Evolutionary conservation across 139 green algal genomes (phyloP).

Genomic region (Coelastrella sp.): DNA sequence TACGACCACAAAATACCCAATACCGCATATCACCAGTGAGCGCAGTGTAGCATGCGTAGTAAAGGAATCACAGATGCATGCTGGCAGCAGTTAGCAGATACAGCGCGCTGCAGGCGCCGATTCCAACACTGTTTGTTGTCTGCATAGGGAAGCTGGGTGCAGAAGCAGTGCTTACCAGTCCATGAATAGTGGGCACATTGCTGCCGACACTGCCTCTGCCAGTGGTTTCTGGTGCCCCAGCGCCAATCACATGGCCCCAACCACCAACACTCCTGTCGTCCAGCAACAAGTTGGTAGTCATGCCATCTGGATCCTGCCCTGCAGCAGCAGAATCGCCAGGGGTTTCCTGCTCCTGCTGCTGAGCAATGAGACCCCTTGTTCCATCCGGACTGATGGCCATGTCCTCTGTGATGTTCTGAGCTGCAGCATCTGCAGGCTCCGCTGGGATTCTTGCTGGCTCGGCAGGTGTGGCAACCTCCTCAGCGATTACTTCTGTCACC

Average conservation of each 20-base stretch:
- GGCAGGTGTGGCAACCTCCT: slow-evolving; percentile 16
- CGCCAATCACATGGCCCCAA: background rate
- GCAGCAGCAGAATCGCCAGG: background rate
- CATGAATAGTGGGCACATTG: slow-evolving; percentile 20
- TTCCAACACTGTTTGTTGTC: background rate
- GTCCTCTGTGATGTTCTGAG: slow-evolving; percentile 1
- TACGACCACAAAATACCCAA: no score
- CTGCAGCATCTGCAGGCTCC: background rate
- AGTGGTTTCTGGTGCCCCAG: background rate
- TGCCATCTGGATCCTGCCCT: slow-evolving; percentile 11
- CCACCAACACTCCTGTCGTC: slow-evolving; percentile 8
- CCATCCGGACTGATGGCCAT: slow-evolving; percentile 14
- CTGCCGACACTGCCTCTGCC: slow-evolving; percentile 43
- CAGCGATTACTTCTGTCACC: background rate
- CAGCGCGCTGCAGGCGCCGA: background rate
- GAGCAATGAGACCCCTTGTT: background rate
- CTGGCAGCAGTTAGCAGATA: no score
- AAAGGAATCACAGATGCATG: no score
- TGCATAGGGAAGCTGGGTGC: no score
- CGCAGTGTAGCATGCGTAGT: no score
- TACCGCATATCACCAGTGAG: no score
- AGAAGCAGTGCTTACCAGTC: slow-evolving; percentile 32
- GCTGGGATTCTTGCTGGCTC: background rate
- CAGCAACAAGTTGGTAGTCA: slow-evolving; percentile 43
- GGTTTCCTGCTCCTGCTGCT: background rate